These are phyloP conservation scores for Ceratorhiza oryzae-sativae DNA, from an alignment of 1,284 basidiomycete genomes.

Conservation along the genomic window DNA sequence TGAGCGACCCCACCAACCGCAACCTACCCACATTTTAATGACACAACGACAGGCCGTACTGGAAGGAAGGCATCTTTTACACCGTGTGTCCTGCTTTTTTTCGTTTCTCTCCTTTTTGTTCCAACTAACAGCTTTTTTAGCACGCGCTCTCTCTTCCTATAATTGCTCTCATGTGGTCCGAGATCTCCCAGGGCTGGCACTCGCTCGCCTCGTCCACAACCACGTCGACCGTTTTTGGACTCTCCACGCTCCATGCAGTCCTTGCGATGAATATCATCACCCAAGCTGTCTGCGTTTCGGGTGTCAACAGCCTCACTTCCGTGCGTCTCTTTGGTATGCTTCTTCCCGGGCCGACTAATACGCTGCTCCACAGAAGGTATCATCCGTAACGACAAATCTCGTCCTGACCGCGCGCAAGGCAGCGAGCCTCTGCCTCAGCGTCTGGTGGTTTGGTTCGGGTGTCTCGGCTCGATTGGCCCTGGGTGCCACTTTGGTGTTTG, in stretches of 20 bases:
- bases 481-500: constrained; percentile 71
- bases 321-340: constrained; percentile 54
- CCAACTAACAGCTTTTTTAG: constrained; percentile 28
- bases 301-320: constrained; percentile 83
- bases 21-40: background rate
- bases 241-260: constrained; percentile 55
- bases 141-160: constrained; percentile 42
- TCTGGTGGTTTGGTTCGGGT: constrained; percentile 75
- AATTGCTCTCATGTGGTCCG: constrained; percentile 38
- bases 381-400: constrained; percentile 75
- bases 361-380: constrained; percentile 61
- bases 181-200: constrained; percentile 75
- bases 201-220: constrained; percentile 72
- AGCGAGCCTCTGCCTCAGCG: constrained; percentile 71
- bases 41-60: constrained; percentile 58
- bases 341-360: background rate
- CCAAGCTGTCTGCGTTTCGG: constrained; percentile 85
- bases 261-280: constrained; percentile 76
- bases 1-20: background rate
- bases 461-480: constrained; percentile 67
- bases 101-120: too few species aligned
- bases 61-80: constrained; percentile 90
- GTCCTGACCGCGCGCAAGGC: constrained; percentile 75
- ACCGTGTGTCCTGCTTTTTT: constrained; percentile 56
- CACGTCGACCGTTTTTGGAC: constrained; percentile 55